Evolutionary conservation across 306 rosid genomes (phyloP).

Genomic region (Cucurbita pepo): DNA sequence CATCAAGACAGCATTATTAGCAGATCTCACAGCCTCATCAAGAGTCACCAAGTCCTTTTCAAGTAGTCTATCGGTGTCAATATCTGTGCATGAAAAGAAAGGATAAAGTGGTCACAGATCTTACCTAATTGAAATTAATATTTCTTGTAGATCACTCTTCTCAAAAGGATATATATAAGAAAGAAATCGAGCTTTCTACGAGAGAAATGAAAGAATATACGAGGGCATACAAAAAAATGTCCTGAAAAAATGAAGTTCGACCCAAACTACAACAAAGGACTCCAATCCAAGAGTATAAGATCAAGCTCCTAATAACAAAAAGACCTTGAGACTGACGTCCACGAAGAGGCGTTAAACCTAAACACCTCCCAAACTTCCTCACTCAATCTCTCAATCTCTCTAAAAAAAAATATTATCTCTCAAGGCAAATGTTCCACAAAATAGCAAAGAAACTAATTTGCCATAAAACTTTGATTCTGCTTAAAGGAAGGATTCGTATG

Average conservation of each 20-base stretch:
- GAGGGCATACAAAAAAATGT: neutral
- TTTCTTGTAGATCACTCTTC: neutral
- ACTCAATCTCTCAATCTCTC: neutral
- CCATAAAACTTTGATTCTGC: neutral
- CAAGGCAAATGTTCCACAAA: neutral
- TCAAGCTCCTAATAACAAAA: neutral
- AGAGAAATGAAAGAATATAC: neutral
- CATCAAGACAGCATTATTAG: slow-evolving; percentile 78
- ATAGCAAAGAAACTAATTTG: no score
- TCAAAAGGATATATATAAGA: neutral
- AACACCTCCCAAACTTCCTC: neutral
- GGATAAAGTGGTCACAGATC: neutral
- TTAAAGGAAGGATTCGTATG: neutral
- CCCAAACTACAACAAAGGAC: neutral
- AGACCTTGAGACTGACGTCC: neutral
- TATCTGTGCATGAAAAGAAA: slow-evolving; percentile 33
- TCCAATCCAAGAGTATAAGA: neutral
- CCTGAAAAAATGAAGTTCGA: neutral
- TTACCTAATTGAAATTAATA: neutral
- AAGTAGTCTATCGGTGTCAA: slow-evolving; percentile 66
- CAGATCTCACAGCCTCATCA: slow-evolving; percentile 84
- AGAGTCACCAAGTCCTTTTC: slow-evolving; percentile 81
- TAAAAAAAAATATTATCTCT: neutral
- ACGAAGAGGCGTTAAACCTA: neutral
- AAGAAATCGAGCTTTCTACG: neutral